Conservation (phyloP, 23 red algal genomes). For the Gracilaria caudata region DNA sequence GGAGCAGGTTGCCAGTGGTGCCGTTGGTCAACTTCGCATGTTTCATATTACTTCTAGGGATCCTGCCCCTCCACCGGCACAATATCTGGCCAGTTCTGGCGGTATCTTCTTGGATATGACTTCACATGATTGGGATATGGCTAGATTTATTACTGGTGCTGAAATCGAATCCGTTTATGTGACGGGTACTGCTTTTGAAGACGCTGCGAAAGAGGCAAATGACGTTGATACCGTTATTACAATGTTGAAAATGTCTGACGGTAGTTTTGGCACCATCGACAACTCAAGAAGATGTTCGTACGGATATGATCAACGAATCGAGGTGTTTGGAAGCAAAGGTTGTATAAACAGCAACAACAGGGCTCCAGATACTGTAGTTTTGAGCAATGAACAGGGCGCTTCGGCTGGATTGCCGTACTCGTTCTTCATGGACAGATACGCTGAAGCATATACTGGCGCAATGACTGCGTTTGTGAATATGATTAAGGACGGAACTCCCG, state of each 20-base stretch:
- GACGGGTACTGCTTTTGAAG: constrained; percentile 85
- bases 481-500: constrained; percentile 62
- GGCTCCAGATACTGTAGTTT: constrained; percentile 76
- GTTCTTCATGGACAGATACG: constrained; percentile 99
- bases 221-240: constrained; percentile 95
- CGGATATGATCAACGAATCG: constrained; percentile 99
- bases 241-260: constrained; percentile 91
- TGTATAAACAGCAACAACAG: constrained; percentile 83
- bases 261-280: constrained; percentile 97
- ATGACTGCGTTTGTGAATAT: constrained; percentile 96
- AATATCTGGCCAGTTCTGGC: constrained; percentile 90
- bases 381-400: constrained; percentile 61
- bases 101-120: constrained; percentile 99
- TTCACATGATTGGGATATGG: constrained; percentile 98
- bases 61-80: constrained; percentile 91
- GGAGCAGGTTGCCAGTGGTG: constrained; percentile 63
- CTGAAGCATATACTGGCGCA: constrained; percentile 85
- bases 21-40: constrained; percentile 90
- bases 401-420: constrained; percentile 70
- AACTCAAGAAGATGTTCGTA: constrained; percentile 95
- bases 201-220: constrained; percentile 84
- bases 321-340: constrained; percentile 96
- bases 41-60: constrained; percentile 96
- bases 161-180: constrained; percentile 99
- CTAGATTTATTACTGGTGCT: constrained; percentile 92